Evolutionary conservation across 2,329 filamentous ascomycete genomes (phyloP).

Genomic region (Cladophialophora yegresii): DNA sequence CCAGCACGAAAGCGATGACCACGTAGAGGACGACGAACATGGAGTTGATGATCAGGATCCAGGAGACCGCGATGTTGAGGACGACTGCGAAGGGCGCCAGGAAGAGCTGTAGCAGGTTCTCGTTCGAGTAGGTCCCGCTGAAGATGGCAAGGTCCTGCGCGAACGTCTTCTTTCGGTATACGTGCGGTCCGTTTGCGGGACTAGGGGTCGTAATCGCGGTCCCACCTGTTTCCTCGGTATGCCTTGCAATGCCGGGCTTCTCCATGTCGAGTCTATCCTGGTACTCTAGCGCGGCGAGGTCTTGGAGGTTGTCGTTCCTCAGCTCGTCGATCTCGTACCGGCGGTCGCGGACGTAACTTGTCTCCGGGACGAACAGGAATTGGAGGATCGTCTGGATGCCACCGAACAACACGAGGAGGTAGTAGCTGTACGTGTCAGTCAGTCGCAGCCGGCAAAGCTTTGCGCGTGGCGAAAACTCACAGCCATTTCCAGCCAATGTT

Average conservation of each 20-base stretch:
- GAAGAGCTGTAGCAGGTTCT: slow-evolving; percentile 35
- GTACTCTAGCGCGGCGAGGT: not conserved
- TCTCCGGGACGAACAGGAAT: slow-evolving; percentile 37
- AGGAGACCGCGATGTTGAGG: slow-evolving; percentile 37
- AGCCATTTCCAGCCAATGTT: not conserved
- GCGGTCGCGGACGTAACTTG: slow-evolving; percentile 35
- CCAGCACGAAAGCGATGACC: slow-evolving; percentile 37
- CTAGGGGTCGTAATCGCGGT: not conserved
- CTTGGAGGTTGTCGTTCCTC: slow-evolving; percentile 24
- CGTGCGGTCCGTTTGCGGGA: not conserved
- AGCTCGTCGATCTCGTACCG: slow-evolving; percentile 37
- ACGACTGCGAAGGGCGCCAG: slow-evolving; percentile 40
- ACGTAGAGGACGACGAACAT: slow-evolving; percentile 32
- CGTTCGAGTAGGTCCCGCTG: slow-evolving; percentile 26
- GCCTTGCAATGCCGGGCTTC: not conserved
- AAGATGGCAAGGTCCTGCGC: slow-evolving; percentile 30
- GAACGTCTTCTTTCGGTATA: slow-evolving; percentile 21
- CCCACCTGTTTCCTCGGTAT: not conserved
- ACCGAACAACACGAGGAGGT: not conserved
- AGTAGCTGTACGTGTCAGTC: not conserved
- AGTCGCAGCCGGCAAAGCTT: too few species aligned
- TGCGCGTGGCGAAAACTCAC: too few species aligned
- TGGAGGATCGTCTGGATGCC: not conserved
- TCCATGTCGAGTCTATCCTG: not conserved
- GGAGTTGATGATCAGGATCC: slow-evolving; percentile 37